Evolutionary conservation across 345 rosid species (phyloP).

Genomic region (Draba incana): DNA sequence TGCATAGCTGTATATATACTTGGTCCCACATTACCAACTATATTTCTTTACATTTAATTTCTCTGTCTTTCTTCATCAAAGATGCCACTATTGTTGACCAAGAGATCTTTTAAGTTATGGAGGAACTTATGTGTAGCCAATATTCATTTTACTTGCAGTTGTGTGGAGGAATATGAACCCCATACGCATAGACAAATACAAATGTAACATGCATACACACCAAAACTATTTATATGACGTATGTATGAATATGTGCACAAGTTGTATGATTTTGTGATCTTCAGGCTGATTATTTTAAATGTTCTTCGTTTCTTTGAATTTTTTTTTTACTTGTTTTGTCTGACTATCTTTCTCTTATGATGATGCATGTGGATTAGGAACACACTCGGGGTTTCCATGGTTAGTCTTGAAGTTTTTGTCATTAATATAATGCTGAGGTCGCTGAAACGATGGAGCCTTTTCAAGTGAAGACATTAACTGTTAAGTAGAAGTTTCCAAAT

Average conservation of each 20-base stretch:
- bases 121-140: slow-evolving; percentile 3
- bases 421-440: slow-evolving; percentile 12
- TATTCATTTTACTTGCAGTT: not conserved
- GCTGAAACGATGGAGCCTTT: not conserved
- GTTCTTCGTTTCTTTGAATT: not conserved
- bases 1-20: not conserved
- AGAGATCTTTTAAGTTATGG: slow-evolving; percentile 1
- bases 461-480: not conserved
- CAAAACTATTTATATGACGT: not conserved
- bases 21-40: slow-evolving; percentile 30
- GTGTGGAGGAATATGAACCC: slow-evolving; percentile 20
- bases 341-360: slow-evolving; percentile 26
- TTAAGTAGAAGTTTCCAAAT: not conserved
- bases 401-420: slow-evolving; percentile 8
- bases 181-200: not conserved
- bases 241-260: not conserved
- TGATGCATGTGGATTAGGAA: slow-evolving; percentile 15
- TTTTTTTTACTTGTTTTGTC: slow-evolving; percentile 18
- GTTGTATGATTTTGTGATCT: not conserved
- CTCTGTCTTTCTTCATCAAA: not conserved
- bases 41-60: not conserved
- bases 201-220: not conserved
- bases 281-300: slow-evolving; percentile 16
- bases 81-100: slow-evolving; percentile 25
- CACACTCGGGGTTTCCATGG: slow-evolving; percentile 1